Conservation (phyloP, 73 alveolate species). For the Uronychia setigera region DNA sequence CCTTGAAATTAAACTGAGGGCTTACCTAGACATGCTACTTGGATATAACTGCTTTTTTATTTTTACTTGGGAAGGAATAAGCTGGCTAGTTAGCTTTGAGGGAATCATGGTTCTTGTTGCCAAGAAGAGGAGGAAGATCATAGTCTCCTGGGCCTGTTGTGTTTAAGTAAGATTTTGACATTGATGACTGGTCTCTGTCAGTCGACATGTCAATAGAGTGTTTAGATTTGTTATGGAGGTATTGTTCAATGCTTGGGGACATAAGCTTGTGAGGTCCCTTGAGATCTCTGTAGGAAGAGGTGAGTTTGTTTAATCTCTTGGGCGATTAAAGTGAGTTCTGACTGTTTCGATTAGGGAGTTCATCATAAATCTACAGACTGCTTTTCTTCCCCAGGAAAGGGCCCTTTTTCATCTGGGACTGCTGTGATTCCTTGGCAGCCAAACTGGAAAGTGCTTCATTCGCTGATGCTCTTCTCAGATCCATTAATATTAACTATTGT, state of each 20-base stretch:
- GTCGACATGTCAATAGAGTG: neutral
- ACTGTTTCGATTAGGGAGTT: neutral
- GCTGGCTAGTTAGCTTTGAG: neutral
- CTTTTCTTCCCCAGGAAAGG: neutral
- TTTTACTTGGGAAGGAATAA: neutral
- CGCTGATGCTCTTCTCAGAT: neutral
- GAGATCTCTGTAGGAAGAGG: neutral
- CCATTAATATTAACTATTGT: neutral
- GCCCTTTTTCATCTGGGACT: neutral
- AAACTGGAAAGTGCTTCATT: neutral
- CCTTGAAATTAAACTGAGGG: neutral
- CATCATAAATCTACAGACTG: neutral
- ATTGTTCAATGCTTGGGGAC: neutral
- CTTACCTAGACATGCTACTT: neutral
- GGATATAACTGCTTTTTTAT: neutral
- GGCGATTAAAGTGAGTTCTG: neutral
- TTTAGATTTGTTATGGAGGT: neutral
- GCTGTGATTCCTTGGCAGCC: neutral
- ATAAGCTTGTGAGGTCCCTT: neutral
- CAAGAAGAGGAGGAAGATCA: neutral
- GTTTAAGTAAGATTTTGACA: conserved; percentile 1
- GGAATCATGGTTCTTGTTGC: neutral
- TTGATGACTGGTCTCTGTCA: neutral
- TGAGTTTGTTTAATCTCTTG: neutral
- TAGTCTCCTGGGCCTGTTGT: conserved; percentile 13